These are phyloP conservation scores for Acer yangbiense DNA, from an alignment of 345 rosid genomes.

Conservation along the genomic window DNA sequence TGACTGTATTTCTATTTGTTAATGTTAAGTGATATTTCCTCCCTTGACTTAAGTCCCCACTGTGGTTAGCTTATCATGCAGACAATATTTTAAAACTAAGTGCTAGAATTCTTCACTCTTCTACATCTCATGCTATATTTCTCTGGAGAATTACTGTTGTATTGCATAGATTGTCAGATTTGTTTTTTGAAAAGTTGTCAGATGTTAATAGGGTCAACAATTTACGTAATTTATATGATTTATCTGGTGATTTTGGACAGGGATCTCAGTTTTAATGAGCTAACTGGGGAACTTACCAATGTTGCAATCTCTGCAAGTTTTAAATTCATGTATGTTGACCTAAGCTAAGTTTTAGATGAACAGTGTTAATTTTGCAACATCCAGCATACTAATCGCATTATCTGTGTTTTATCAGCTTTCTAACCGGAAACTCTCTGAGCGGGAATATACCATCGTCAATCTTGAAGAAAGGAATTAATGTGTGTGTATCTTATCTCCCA, in stretches of 20 bases:
- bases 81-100: background rate
- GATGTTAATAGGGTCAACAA: background rate
- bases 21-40: background rate
- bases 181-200: background rate
- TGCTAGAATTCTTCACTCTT: background rate
- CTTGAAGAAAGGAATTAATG: conserved; percentile 29
- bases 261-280: conserved; percentile 34
- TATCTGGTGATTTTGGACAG: conserved; percentile 24
- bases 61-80: background rate
- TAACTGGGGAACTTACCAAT: conserved; percentile 25
- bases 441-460: conserved; percentile 32
- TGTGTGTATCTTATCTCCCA: conserved; percentile 27
- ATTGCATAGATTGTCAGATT: conserved; percentile 3
- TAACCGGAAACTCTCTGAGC: conserved; percentile 26
- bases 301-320: conserved; percentile 7
- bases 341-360: background rate
- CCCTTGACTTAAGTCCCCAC: background rate
- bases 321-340: conserved; percentile 23
- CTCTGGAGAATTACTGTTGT: background rate
- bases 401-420: conserved; percentile 22
- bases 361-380: background rate
- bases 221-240: background rate
- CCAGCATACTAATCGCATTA: conserved; percentile 3
- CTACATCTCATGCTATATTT: background rate
- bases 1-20: background rate